Evolutionary conservation across 345 rosid species (phyloP).

Genomic region (Reutealis trisperma): DNA sequence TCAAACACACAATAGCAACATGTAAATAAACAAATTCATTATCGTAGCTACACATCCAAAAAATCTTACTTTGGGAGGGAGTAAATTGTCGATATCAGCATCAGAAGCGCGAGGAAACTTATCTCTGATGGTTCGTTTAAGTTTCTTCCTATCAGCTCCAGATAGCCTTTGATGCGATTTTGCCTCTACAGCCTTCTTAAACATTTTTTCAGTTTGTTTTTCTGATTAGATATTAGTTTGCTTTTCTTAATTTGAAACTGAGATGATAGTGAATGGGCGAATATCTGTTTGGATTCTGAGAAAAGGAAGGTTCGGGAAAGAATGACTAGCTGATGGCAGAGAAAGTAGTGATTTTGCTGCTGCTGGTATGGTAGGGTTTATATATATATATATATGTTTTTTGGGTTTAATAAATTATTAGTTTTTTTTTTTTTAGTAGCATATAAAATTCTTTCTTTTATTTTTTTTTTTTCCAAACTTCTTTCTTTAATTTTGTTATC

Average conservation of each 20-base stretch:
- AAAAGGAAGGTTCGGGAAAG: not conserved
- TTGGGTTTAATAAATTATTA: too few species aligned
- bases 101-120: constrained; percentile 69
- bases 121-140: constrained; percentile 65
- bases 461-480: too few species aligned
- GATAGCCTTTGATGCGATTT: constrained; percentile 92
- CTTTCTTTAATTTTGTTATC: too few species aligned
- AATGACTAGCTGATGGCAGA: not conserved
- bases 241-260: not conserved
- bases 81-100: constrained; percentile 63
- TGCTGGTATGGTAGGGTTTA: too few species aligned
- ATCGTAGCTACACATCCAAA: not conserved
- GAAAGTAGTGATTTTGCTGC: too few species aligned
- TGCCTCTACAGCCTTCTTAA: constrained; percentile 90
- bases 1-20: not conserved
- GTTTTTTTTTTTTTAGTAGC: too few species aligned
- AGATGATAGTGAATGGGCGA: not conserved
- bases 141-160: constrained; percentile 92
- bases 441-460: too few species aligned
- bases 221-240: not conserved
- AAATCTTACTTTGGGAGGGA: constrained; percentile 76
- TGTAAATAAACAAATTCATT: too few species aligned
- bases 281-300: not conserved
- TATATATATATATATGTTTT: too few species aligned
- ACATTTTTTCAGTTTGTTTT: constrained; percentile 42